phyloP scores from a whole-genome alignment of 2,329 filamentous ascomycete genomes.

The Cladorrhinum sp. region DNA sequence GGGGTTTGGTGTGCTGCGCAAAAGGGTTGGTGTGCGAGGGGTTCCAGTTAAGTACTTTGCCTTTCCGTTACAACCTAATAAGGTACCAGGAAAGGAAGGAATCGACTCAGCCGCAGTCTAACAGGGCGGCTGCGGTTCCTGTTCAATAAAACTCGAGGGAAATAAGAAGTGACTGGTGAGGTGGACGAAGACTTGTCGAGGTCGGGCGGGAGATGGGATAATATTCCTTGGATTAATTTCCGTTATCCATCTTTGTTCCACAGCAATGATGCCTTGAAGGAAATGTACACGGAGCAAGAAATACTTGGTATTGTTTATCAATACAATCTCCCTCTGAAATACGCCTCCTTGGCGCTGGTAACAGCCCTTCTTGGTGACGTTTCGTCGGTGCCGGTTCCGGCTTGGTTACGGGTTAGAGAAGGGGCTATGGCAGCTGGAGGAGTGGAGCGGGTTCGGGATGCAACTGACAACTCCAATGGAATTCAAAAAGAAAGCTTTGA shows the following conservation, averaged over 20 bases:
- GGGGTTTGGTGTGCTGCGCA: constrained; percentile 2
- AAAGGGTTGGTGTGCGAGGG: constrained; percentile 1
- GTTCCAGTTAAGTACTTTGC: constrained; percentile 3
- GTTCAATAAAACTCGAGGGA: not conserved
- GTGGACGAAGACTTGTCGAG: not conserved
- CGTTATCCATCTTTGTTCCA: not conserved
- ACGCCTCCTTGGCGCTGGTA: constrained; percentile 10
- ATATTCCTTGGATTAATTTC: not conserved
- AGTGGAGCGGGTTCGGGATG: not conserved
- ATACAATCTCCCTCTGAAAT: not conserved
- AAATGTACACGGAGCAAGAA: too few relatives aligned
- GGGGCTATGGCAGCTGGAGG: not conserved
- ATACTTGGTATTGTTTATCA: not conserved
- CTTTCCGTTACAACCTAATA: not conserved
- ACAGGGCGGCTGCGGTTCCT: not conserved
- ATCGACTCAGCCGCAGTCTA: not conserved
- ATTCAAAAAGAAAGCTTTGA: not conserved
- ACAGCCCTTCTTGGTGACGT: constrained; percentile 5
- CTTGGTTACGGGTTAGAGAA: not conserved
- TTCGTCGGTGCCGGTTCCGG: constrained; percentile 9
- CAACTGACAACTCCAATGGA: not conserved
- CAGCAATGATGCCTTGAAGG: not conserved
- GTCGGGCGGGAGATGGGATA: not conserved
- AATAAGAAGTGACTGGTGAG: not conserved
- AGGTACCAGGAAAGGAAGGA: not conserved